phyloP scores from a whole-genome alignment of 1,139 yeast genomes.

The Protomyces gravidus region DNA sequence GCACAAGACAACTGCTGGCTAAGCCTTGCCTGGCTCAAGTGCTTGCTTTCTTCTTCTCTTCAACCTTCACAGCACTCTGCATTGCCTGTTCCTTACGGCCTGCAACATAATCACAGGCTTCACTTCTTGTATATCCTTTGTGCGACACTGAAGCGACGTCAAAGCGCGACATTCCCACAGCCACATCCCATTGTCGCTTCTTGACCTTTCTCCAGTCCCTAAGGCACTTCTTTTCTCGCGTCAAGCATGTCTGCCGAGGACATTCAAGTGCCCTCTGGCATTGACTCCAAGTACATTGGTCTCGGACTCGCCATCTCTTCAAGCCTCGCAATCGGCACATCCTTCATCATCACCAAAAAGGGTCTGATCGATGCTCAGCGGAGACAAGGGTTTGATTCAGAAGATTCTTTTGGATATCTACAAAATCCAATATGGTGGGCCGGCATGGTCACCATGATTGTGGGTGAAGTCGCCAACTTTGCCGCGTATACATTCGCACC shows the following conservation, averaged over 20 bases:
- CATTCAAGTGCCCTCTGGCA: constrained; percentile 9
- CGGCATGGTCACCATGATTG: constrained; percentile 74
- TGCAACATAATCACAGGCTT: no score
- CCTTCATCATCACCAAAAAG: constrained; percentile 78
- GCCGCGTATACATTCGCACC: constrained; percentile 97
- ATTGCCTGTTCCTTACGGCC: no score
- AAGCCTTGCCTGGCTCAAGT: no score
- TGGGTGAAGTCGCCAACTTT: constrained; percentile 87
- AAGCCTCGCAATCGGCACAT: constrained; percentile 68
- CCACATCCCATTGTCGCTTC: no score
- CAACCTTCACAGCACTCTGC: no score
- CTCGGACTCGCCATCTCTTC: constrained; percentile 82
- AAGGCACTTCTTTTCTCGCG: no score
- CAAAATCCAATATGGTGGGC: constrained; percentile 94
- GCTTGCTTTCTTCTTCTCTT: no score
- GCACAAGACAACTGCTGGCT: no score
- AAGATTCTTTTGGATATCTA: constrained; percentile 66
- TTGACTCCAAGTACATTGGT: constrained; percentile 83
- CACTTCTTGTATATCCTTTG: no score
- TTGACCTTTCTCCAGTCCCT: no score
- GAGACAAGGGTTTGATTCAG: constrained; percentile 53
- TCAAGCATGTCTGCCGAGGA: constrained; percentile 15
- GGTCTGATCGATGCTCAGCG: constrained; percentile 73
- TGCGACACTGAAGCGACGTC: no score
- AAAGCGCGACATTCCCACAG: no score